These are phyloP conservation scores for Penstemon eatonii DNA, from an alignment of 257 asterid genomes.

Conservation along the genomic window DNA sequence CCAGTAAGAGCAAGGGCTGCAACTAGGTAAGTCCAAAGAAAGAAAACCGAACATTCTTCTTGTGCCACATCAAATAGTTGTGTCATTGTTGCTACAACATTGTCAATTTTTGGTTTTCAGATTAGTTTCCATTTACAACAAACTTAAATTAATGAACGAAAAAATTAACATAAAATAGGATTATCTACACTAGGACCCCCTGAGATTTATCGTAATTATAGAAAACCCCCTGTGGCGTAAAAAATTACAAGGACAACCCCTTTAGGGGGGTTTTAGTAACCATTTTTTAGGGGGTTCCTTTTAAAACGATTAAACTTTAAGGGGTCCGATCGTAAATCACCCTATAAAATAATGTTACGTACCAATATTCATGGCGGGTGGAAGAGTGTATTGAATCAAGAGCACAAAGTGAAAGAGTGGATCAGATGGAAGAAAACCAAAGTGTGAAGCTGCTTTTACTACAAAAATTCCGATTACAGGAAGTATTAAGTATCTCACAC, in stretches of 20 bases:
- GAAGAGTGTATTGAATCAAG: slow-evolving; percentile 76
- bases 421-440: slow-evolving; percentile 78
- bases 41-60: slow-evolving; percentile 80
- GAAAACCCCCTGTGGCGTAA: too few species aligned
- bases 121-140: too few species aligned
- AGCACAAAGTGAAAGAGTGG: slow-evolving; percentile 88
- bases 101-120: too few species aligned
- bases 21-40: slow-evolving; percentile 81
- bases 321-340: too few species aligned
- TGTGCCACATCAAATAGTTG: slow-evolving; percentile 86
- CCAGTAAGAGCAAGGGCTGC: slow-evolving; percentile 76
- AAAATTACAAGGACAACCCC: too few species aligned
- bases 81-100: slow-evolving; percentile 56
- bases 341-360: neutral
- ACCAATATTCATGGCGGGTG: slow-evolving; percentile 95
- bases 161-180: too few species aligned
- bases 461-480: slow-evolving; percentile 70
- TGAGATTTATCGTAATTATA: too few species aligned
- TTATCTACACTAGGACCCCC: too few species aligned
- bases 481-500: slow-evolving; percentile 63
- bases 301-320: too few species aligned
- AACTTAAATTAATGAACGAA: too few species aligned
- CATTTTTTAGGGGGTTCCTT: too few species aligned
- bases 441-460: slow-evolving; percentile 58
- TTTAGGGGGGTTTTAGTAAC: too few species aligned